A percentile compares a stretch with the other conserved stretches of the same genome.
Conservation (phyloP, 2,329 filamentous ascomycete genomes). For the Thelonectria olida region DNA sequence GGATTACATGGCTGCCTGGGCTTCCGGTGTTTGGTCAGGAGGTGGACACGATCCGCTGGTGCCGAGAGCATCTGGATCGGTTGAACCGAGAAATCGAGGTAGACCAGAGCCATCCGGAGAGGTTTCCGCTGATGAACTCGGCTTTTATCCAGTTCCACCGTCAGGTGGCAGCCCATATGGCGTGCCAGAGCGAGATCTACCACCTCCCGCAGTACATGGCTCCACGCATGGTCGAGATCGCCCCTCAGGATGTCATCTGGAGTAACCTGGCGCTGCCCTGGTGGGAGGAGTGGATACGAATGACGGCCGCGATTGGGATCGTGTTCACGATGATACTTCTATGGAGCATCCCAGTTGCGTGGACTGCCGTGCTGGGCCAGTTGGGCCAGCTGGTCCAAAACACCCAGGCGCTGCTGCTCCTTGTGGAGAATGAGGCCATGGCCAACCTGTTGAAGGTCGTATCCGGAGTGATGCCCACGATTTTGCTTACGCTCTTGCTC, state of each 20-base stretch:
- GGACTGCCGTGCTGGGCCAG: conserved; percentile 84
- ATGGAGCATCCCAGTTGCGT: conserved; percentile 90
- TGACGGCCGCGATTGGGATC: conserved; percentile 68
- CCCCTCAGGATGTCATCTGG: conserved; percentile 92
- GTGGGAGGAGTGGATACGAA: conserved; percentile 88
- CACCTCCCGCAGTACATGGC: conserved; percentile 94
- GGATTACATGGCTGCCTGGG: conserved; percentile 76
- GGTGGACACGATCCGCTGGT: conserved; percentile 94
- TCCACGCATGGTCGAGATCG: conserved; percentile 90
- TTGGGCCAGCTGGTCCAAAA: conserved; percentile 73
- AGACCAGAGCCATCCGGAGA: conserved; percentile 85
- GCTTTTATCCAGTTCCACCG: conserved; percentile 99
- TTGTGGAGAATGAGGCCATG: too few species aligned
- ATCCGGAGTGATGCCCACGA: conserved; percentile 85
- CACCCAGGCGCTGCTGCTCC: conserved; percentile 72
- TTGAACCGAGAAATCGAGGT: conserved; percentile 91
- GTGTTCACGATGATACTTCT: conserved; percentile 82
- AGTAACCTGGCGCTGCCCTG: conserved; percentile 95
- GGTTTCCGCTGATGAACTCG: conserved; percentile 91
- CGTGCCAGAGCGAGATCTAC: conserved; percentile 88
- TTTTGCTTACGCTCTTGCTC: conserved; percentile 80
- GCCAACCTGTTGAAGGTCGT: conserved; percentile 61
- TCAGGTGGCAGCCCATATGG: conserved; percentile 97
- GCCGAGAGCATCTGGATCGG: conserved; percentile 83
- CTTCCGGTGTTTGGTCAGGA: conserved; percentile 85